Percentiles rank a stretch among this genome's conserved stretches.
These are phyloP conservation scores for Backusella tuberculispora DNA, from an alignment of 192 early-diverging fungal species.

Conservation along the genomic window DNA sequence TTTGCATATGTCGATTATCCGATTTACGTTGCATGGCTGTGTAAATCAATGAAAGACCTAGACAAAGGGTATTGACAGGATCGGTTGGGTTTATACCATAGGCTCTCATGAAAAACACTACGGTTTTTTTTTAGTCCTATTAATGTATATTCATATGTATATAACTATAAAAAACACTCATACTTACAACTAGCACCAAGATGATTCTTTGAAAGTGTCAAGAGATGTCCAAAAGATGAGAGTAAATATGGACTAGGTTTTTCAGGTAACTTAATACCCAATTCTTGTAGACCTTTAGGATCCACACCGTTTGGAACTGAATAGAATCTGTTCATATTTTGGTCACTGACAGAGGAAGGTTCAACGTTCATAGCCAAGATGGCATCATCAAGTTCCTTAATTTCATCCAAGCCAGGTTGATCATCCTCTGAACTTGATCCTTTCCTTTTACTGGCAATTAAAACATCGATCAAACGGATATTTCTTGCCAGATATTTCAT, in stretches of 20 bases:
- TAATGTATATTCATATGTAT: neutral
- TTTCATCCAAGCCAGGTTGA: neutral
- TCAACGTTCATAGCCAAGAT: slow-evolving; percentile 20
- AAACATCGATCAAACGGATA: slow-evolving; percentile 31
- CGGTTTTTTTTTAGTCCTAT: neutral
- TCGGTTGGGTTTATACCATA: slow-evolving; percentile 63
- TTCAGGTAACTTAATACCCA: neutral
- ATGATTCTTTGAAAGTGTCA: slow-evolving; percentile 57
- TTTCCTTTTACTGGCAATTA: neutral
- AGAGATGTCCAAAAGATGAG: slow-evolving; percentile 64
- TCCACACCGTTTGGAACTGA: neutral
- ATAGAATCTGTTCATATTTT: slow-evolving; percentile 19
- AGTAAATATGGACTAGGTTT: slow-evolving; percentile 46
- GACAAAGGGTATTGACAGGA: slow-evolving; percentile 65
- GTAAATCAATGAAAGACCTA: slow-evolving; percentile 67
- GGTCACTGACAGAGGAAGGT: neutral
- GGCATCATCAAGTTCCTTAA: slow-evolving; percentile 11
- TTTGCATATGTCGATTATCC: slow-evolving; percentile 70
- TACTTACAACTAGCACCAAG: slow-evolving; percentile 60
- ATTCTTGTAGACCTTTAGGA: neutral
- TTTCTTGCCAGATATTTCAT: slow-evolving; percentile 14
- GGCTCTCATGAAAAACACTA: slow-evolving; percentile 62
- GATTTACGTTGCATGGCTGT: slow-evolving; percentile 70
- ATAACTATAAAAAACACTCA: neutral
- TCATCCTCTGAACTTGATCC: neutral